Evolutionary conservation across 75 land plant species (phyloP), one percentile per base, ranked within the genome.

Genomic region (Cryptomeria japonica): DNA sequence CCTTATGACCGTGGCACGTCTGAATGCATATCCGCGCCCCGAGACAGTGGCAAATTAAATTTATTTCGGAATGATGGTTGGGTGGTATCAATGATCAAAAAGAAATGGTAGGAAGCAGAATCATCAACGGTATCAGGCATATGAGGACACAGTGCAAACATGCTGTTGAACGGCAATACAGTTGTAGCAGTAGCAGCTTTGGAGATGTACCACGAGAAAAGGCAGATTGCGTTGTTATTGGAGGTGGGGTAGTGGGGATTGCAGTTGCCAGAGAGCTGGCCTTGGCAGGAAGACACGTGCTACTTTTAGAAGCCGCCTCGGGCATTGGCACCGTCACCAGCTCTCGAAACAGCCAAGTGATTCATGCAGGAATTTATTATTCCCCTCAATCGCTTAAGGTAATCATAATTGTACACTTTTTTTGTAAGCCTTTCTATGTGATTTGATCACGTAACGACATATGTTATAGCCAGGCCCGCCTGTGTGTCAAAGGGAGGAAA

Each of bases 301-400:
- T 97, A 85, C 96, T 98, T 19, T 15, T 98, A 41, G 99, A 98
- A 85, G 90, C 96, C 9, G 95, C 91, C n/a, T 47, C 97, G 38
- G 92, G 94, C 72, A 93, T 98, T 87, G 99, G 99, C 14, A 95
- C 97, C 19, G 97, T 88, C 51, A 95, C 96, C 68, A 98, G 99
- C 70, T 98, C 99, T 36, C 94, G 99, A 85, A 98, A 95, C 94
- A 98, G 99, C 72, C 95, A 98, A 86, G 99, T 98, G 89, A 95
- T 98, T 83, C 99, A 98, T 87, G 99, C 99, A 72, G 99, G 99
- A 47, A 94, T 98, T 56, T 95, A 98, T 88, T 94, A 98, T 86
- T 96, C 99, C 83, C 92, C 79, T 49, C 85, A 88, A 44, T 96
- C 96, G 34, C 93, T 96, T 84, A 97, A 97, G 99, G 99, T 97